Conservation (phyloP, 345 rosid genomes). For the Nephelium lappaceum region DNA sequence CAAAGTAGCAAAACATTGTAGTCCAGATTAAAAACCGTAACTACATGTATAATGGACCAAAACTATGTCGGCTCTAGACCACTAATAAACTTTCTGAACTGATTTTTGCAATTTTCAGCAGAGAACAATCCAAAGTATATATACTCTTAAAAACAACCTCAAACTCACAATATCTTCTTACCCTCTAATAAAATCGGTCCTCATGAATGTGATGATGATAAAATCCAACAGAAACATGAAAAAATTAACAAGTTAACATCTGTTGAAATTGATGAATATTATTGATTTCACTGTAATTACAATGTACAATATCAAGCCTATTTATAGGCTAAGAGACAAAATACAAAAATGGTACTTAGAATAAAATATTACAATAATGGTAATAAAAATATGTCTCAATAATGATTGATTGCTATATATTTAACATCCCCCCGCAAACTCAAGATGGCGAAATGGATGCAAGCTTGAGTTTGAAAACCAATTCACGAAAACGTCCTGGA, state of each 20-base stretch:
- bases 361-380: no score
- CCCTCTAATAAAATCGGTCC: background rate
- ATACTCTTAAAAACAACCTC: background rate
- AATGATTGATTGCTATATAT: no score
- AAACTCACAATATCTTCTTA: background rate
- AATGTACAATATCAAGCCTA: no score
- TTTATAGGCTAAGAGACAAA: no score
- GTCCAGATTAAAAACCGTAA: background rate
- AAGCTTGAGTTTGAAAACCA: no score
- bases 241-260: background rate
- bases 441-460: no score
- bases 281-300: no score
- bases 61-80: background rate
- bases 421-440: no score
- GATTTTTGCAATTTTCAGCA: background rate
- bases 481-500: no score
- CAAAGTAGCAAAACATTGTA: background rate
- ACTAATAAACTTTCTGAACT: background rate
- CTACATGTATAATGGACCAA: background rate
- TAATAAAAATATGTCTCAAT: no score
- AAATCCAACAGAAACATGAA: background rate
- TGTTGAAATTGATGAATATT: no score
- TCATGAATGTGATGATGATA: background rate
- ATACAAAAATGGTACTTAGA: no score
- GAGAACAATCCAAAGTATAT: background rate